Evolutionary conservation across 1,284 basidiomycete genomes (phyloP).

Genomic region (Microbotryum saponariae): DNA sequence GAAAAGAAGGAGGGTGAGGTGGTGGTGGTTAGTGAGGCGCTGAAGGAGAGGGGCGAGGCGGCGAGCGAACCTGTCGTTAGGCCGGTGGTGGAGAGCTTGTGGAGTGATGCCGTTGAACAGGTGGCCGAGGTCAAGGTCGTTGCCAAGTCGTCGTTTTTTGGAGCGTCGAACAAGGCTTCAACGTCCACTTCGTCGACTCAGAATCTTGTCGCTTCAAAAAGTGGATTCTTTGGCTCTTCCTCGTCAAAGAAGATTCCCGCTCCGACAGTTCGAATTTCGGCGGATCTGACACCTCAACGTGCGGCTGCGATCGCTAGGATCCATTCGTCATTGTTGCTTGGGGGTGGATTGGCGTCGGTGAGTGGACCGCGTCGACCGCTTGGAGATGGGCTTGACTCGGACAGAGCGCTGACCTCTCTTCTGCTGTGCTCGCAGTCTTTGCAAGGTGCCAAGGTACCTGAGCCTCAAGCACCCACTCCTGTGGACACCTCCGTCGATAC

Average conservation of each 20-base stretch:
- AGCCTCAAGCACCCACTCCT: too few relatives aligned
- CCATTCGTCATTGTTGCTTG: slow-evolving; percentile 45
- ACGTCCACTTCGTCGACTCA: neutral
- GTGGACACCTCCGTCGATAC: too few relatives aligned
- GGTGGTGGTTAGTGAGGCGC: neutral
- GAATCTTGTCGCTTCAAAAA: slow-evolving; percentile 39
- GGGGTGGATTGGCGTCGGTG: slow-evolving; percentile 49
- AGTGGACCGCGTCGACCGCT: neutral
- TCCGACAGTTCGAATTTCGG: neutral
- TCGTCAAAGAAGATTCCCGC: neutral
- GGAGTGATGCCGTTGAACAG: slow-evolving; percentile 5
- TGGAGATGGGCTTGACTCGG: neutral
- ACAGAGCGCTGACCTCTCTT: neutral
- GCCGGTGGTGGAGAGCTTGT: slow-evolving; percentile 21
- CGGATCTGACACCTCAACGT: neutral
- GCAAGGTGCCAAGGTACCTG: too few relatives aligned
- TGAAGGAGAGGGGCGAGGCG: neutral
- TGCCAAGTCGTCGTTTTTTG: slow-evolving; percentile 39
- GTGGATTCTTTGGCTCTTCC: slow-evolving; percentile 45
- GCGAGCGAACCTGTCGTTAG: slow-evolving; percentile 16
- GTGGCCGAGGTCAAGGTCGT: slow-evolving; percentile 8
- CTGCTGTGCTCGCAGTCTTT: slow-evolving; percentile 4
- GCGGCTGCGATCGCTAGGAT: slow-evolving; percentile 44
- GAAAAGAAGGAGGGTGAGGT: neutral
- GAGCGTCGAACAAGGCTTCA: slow-evolving; percentile 19